phyloP scores from a whole-genome alignment of 371 early-diverging fungal genomes.

The Mucor irregularis region DNA sequence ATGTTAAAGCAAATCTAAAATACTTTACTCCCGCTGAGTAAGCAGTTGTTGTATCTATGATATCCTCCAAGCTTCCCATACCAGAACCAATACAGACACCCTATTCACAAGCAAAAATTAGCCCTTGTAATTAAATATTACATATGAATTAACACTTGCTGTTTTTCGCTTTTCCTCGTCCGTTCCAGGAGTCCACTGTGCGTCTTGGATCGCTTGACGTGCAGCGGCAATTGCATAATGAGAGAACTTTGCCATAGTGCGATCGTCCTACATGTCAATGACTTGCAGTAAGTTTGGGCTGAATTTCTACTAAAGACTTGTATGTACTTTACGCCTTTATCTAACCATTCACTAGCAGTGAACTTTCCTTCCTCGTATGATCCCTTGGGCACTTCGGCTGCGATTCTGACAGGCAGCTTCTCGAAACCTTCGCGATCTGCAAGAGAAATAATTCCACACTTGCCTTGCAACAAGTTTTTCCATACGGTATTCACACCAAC shows the following conservation, averaged over 20 bases:
- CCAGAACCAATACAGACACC: conserved; percentile 93
- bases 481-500: conserved; percentile 74
- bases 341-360: conserved; percentile 71
- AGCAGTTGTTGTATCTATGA: conserved; percentile 58
- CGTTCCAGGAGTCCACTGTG: conserved; percentile 63
- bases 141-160: conserved; percentile 22
- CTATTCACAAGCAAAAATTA: conserved; percentile 34
- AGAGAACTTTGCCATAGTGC: conserved; percentile 81
- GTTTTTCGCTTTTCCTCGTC: conserved; percentile 63
- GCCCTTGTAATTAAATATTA: background rate
- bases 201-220: conserved; percentile 83
- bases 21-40: conserved; percentile 55
- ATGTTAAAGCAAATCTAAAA: background rate
- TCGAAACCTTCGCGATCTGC: conserved; percentile 48
- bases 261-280: conserved; percentile 61
- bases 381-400: conserved; percentile 71
- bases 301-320: too few species aligned
- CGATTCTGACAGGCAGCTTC: conserved; percentile 77
- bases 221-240: conserved; percentile 89
- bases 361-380: conserved; percentile 59
- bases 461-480: conserved; percentile 71
- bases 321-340: conserved; percentile 58
- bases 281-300: too few species aligned
- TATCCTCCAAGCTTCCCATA: conserved; percentile 90
- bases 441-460: conserved; percentile 81